A percentile compares a stretch with the other conserved stretches of the same genome.
Evolutionary conservation across 305 asterid species (phyloP).

Genomic region (Solanum hybrid): DNA sequence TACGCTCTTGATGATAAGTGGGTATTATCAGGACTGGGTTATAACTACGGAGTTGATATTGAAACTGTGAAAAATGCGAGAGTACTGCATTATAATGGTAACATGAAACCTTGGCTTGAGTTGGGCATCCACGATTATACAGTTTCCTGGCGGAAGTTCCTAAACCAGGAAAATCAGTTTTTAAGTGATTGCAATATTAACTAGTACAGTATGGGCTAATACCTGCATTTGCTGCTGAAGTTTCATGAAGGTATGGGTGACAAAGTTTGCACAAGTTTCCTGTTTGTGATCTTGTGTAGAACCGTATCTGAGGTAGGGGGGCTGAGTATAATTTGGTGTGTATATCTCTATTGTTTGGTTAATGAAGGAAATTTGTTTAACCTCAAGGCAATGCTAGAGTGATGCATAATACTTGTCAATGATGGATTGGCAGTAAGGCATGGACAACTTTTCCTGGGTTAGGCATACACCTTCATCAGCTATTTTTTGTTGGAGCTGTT

Average conservation of each 20-base stretch:
- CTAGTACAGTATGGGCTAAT: constrained; percentile 28
- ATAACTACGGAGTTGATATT: constrained; percentile 47
- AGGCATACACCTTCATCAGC: not conserved
- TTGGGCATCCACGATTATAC: constrained; percentile 76
- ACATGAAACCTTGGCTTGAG: constrained; percentile 99
- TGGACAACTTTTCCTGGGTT: not conserved
- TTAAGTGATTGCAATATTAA: constrained; percentile 82
- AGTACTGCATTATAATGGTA: constrained; percentile 84
- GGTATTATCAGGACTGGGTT: constrained; percentile 82
- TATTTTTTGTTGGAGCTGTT: not conserved
- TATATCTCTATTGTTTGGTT: constrained; percentile 15
- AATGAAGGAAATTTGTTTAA: not conserved
- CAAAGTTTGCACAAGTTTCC: constrained; percentile 10
- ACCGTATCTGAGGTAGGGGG: constrained; percentile 7
- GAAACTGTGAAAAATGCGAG: constrained; percentile 48
- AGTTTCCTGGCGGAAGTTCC: constrained; percentile 63
- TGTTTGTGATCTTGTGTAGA: not conserved
- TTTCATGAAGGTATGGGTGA: not conserved
- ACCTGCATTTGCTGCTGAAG: constrained; percentile 6
- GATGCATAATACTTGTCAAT: constrained; percentile 5
- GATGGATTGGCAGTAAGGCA: not conserved
- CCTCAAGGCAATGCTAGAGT: constrained; percentile 5
- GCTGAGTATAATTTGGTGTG: constrained; percentile 9
- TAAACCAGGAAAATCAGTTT: constrained; percentile 56
- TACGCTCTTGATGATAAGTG: constrained; percentile 63